Evolutionary conservation across 2,329 filamentous ascomycete species (phyloP).

Genomic region (Pyrenophora graminea): DNA sequence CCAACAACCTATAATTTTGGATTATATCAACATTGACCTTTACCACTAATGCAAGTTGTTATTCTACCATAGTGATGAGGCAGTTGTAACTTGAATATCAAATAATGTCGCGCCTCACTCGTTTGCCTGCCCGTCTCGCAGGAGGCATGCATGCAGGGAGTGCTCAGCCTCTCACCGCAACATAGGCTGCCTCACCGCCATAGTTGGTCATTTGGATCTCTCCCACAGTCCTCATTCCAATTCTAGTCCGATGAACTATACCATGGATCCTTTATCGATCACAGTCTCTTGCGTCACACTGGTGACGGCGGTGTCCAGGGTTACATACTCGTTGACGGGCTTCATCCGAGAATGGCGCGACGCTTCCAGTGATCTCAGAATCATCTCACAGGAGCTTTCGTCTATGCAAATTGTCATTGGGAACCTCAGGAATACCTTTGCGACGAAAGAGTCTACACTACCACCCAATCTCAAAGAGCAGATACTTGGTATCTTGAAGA

Average conservation of each 20-base stretch:
- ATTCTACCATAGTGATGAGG: not conserved
- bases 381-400: not conserved
- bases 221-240: not conserved
- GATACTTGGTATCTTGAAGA: not conserved
- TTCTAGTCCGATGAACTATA: too few species aligned
- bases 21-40: not conserved
- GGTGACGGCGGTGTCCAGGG: not conserved
- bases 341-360: not conserved
- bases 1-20: not conserved
- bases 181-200: not conserved
- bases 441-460: not conserved
- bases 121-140: not conserved
- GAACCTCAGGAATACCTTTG: not conserved
- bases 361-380: not conserved
- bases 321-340: not conserved
- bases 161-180: not conserved
- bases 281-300: not conserved
- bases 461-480: not conserved
- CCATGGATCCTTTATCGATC: not conserved
- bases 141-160: not conserved
- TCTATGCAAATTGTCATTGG: not conserved
- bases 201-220: too few species aligned
- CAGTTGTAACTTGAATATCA: not conserved
- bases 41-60: not conserved
- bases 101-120: not conserved